Evolutionary conservation across 2,329 filamentous ascomycete species (phyloP).

Genomic region (Pyricularia grisea): DNA sequence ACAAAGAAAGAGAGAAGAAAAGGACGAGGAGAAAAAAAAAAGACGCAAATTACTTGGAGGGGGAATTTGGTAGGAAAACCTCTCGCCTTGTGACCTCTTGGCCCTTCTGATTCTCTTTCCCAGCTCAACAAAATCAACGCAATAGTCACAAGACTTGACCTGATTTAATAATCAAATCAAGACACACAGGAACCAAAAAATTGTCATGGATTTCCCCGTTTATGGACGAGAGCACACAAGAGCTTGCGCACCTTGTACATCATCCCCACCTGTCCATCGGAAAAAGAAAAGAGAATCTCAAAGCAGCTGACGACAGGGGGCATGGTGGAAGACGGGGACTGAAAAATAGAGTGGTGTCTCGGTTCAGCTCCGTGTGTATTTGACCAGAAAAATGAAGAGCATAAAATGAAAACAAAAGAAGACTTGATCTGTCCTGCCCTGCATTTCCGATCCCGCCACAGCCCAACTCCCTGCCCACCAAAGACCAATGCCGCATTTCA

Average conservation of each 20-base stretch:
- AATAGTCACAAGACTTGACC: not conserved
- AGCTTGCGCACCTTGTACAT: not conserved
- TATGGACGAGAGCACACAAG: not conserved
- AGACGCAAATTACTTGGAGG: not conserved
- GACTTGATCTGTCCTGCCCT: slow-evolving; percentile 2
- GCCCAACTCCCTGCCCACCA: slow-evolving; percentile 3
- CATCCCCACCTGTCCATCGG: not conserved
- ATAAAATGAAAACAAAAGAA: not conserved
- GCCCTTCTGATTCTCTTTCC: not conserved
- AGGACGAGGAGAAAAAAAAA: not conserved
- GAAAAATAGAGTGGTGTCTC: not conserved
- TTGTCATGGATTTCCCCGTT: not conserved
- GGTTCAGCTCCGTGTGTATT: slow-evolving; percentile 4
- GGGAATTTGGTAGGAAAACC: not conserved
- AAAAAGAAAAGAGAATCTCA: not conserved
- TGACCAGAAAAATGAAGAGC: not conserved
- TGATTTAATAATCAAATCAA: not conserved
- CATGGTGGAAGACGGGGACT: not conserved
- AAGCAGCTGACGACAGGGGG: not conserved
- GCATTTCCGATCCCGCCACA: slow-evolving; percentile 1
- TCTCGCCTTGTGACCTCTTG: not conserved
- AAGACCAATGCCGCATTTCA: slow-evolving; percentile 12
- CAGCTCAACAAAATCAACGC: not conserved
- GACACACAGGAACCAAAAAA: not conserved
- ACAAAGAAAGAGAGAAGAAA: no score